Percentiles rank a stretch among this genome's conserved stretches.
Conservation (phyloP, 805 yeast genomes). For the Yarrowia sp. region DNA sequence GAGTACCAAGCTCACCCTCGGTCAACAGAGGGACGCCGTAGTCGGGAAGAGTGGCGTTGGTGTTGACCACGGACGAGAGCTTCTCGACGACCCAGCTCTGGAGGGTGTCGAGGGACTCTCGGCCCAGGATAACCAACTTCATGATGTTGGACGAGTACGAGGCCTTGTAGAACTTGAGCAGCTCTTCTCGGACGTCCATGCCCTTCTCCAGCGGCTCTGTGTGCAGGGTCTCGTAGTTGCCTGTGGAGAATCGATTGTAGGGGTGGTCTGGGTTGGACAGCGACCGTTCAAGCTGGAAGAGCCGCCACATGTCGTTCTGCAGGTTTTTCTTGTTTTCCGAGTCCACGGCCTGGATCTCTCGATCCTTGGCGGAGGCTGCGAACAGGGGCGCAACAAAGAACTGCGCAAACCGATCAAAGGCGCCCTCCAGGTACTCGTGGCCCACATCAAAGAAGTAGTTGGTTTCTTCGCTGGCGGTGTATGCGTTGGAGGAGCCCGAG, state of each 20-base stretch:
- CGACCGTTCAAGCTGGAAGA: conserved; percentile 81
- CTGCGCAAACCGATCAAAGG: conserved; percentile 90
- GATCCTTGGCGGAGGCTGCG: conserved; percentile 73
- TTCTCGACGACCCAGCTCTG: conserved; percentile 71
- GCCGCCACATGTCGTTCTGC: conserved; percentile 88
- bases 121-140: conserved; percentile 85
- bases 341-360: conserved; percentile 94
- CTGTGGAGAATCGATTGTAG: conserved; percentile 86
- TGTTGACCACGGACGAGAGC: conserved; percentile 69
- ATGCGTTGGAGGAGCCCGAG: conserved; percentile 91
- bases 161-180: conserved; percentile 72
- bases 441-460: conserved; percentile 89
- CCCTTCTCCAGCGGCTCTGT: conserved; percentile 66
- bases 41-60: conserved; percentile 50
- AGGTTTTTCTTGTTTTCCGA: conserved; percentile 94
- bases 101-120: conserved; percentile 75
- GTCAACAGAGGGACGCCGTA: conserved; percentile 60
- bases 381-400: conserved; percentile 89
- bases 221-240: conserved; percentile 78
- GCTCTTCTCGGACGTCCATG: conserved; percentile 78
- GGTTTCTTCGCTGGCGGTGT: conserved; percentile 86
- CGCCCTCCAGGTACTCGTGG: conserved; percentile 78
- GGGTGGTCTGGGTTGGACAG: conserved; percentile 81
- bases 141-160: conserved; percentile 86
- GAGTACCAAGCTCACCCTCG: conserved; percentile 57